Evolutionary conservation across 495 filamentous ascomycete species (phyloP).

Genomic region (Cercophora newfieldiana): DNA sequence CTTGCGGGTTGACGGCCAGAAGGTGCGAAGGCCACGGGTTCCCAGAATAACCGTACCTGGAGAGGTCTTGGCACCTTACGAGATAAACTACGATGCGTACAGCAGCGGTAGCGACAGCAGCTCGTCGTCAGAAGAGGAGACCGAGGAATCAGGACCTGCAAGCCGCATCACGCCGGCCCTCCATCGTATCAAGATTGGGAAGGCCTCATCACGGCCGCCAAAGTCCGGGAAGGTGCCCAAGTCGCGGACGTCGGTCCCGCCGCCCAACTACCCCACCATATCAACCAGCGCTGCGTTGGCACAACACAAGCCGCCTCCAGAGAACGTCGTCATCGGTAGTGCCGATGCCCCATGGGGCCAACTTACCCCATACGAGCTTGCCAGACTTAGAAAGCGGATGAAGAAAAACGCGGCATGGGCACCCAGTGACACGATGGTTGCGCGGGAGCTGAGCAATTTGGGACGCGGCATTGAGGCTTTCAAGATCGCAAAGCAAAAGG

Average conservation of each 20-base stretch:
- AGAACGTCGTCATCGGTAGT: constrained; percentile 72
- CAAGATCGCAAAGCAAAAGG: constrained; percentile 64
- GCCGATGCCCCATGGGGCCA: constrained; percentile 84
- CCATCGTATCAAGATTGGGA: constrained; percentile 46
- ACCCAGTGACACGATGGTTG: constrained; percentile 94
- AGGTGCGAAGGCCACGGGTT: constrained; percentile 39
- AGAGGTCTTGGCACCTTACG: constrained; percentile 59
- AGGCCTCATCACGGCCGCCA: constrained; percentile 28
- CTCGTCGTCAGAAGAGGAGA: constrained; percentile 34
- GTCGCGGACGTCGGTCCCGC: constrained; percentile 46
- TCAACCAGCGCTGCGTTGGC: constrained; percentile 83
- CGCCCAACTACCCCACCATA: constrained; percentile 60
- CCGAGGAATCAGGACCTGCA: constrained; percentile 34
- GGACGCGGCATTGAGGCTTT: constrained; percentile 79
- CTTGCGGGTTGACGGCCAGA: constrained; percentile 60
- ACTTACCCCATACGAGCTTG: constrained; percentile 88
- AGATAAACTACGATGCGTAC: constrained; percentile 53
- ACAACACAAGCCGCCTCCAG: constrained; percentile 72
- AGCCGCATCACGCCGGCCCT: constrained; percentile 35
- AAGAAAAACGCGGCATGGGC: constrained; percentile 98
- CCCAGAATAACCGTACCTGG: constrained; percentile 58
- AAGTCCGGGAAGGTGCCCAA: constrained; percentile 41
- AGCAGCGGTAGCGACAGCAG: constrained; percentile 47
- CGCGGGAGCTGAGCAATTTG: constrained; percentile 74
- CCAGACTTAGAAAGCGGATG: constrained; percentile 89